Evolutionary conservation across 2,329 filamentous ascomycete genomes (phyloP).

Genomic region (Trichoderma harzianum): DNA sequence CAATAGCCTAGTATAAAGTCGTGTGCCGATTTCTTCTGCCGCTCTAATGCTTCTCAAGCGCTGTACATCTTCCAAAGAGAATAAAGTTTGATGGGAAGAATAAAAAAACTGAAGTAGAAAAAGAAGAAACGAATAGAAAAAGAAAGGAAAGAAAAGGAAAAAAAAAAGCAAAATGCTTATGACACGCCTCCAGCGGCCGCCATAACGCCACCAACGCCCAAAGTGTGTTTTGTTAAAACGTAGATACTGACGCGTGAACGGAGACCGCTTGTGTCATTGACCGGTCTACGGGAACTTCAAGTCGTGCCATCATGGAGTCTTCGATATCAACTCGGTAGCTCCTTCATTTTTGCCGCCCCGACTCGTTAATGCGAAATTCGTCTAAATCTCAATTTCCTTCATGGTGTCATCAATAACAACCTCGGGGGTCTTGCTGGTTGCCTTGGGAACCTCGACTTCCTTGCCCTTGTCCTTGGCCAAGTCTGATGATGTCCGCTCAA

Average conservation of each 20-base stretch:
- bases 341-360: neutral
- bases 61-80: slow-evolving; percentile 10
- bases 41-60: slow-evolving; percentile 11
- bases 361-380: neutral
- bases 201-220: slow-evolving; percentile 22
- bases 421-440: slow-evolving; percentile 44
- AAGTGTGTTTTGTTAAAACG: slow-evolving; percentile 13
- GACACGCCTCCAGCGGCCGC: slow-evolving; percentile 18
- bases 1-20: neutral
- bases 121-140: neutral
- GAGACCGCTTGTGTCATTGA: slow-evolving; percentile 9
- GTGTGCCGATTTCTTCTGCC: slow-evolving; percentile 10
- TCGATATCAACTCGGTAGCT: slow-evolving; percentile 9
- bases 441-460: slow-evolving; percentile 34
- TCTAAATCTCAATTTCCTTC: slow-evolving; percentile 61
- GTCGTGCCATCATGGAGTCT: slow-evolving; percentile 26
- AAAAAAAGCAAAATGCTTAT: slow-evolving; percentile 19
- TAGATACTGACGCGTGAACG: slow-evolving; percentile 17
- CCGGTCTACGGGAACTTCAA: slow-evolving; percentile 18
- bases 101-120: neutral
- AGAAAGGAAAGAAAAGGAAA: neutral
- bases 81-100: neutral
- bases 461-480: slow-evolving; percentile 41
- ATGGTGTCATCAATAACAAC: slow-evolving; percentile 47
- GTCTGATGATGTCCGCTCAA: slow-evolving; percentile 33